A percentile compares a stretch with the other conserved stretches of the same genome.
Conservation (phyloP, 1,284 basidiomycete genomes). For the Boletus albobrunnescens region DNA sequence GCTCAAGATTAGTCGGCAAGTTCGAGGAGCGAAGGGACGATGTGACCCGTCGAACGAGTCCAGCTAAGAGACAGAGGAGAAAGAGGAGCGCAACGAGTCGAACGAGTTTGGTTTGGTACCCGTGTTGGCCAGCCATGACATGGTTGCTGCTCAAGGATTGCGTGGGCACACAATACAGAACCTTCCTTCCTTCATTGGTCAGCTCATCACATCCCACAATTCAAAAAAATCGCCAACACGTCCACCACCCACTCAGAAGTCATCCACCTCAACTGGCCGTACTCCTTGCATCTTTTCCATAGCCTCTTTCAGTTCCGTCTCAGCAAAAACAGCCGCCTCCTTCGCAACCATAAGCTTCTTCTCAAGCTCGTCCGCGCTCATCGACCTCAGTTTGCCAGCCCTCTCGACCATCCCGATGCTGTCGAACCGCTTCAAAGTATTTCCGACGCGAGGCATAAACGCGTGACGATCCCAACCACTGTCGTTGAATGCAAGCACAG, state of each 20-base stretch:
- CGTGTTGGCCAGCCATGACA: constrained; percentile 23
- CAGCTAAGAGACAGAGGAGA: constrained; percentile 19
- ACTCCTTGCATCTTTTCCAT: constrained; percentile 63
- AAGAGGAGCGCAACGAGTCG: constrained; percentile 19
- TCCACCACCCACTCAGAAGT: constrained; percentile 20
- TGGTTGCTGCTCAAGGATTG: constrained; percentile 5
- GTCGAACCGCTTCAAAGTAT: constrained; percentile 66
- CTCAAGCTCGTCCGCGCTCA: constrained; percentile 70
- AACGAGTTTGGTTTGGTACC: constrained; percentile 13
- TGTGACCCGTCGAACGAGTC: constrained; percentile 9
- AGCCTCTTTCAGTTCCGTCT: constrained; percentile 65
- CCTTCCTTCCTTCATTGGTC: no score
- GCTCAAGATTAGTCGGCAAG: background rate
- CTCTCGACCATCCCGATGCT: constrained; percentile 54
- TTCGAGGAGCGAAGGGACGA: background rate
- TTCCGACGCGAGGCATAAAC: constrained; percentile 61
- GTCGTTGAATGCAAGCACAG: constrained; percentile 77
- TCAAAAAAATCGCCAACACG: background rate
- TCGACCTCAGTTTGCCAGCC: constrained; percentile 43
- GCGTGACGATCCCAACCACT: constrained; percentile 73
- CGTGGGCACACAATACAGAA: no score
- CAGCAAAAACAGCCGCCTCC: constrained; percentile 65
- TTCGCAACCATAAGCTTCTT: constrained; percentile 64
- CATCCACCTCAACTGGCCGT: constrained; percentile 44
- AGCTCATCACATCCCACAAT: no score